Base-by-base conservation (phyloP, 768 basidiomycete species). In the Trametes elegans region DNA sequence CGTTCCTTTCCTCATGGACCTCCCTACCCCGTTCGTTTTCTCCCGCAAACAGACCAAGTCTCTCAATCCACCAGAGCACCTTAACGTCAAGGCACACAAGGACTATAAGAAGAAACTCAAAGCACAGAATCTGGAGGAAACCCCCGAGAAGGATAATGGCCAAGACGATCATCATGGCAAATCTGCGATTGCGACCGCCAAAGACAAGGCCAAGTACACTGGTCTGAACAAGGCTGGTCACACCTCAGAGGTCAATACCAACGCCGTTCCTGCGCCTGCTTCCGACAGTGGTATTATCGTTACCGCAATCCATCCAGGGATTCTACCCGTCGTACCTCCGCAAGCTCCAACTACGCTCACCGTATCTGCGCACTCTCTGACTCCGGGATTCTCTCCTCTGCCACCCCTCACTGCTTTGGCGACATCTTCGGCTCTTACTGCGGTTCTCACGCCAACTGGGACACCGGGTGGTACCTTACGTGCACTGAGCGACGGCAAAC, bases 251-350 rank as follows among this genome's bases (percentile, higher is more conserved):
- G 56, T 63, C n/a, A 59, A 69, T 31, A 64, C 51, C 13, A 61
- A 77, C 7, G 68, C 73, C 36, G 67, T 83, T 39, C 80, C 82
- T 11, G 73, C 75, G 57, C 81, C 81, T 56, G 74, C 74, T 34
- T 79, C 80, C 21, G 78, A 79, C 42, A 75, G 73, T 42, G 75
- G 73, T 27, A 38, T 38, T 2, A 44, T 53, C 34, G 36, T 41
- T 34, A 53, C 26, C 13, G 41, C 52, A 1, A 56, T 65, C 8
- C 64, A 66, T 46, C 61, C 70, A 36, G 65, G 67, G n/a, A 51
- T 62, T 24, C 57, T 66, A 10, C 61, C 68, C 16, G 62, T 60
- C 27, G 49, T 63, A 5, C 54, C 56, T 10, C 18, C 61, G 27
- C 41, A 47, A 41, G 53, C 39, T 2, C 51, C 57, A 16, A 49